A percentile compares a stretch with the other conserved stretches of the same genome.
phyloP scores from a whole-genome alignment of 257 asterid genomes.

The Anisodus acutangulus region DNA sequence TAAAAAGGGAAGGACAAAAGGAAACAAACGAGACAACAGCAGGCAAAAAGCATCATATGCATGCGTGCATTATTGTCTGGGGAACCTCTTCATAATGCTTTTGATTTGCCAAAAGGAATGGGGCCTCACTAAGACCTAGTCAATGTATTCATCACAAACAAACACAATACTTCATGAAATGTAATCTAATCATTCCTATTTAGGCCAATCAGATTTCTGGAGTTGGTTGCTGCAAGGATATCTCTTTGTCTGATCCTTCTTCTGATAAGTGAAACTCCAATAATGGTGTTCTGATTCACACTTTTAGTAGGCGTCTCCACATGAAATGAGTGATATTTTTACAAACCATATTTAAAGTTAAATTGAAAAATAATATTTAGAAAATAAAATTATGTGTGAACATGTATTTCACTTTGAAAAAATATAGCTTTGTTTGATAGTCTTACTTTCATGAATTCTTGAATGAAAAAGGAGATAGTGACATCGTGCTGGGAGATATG shows the following conservation, averaged over 20 bases:
- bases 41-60: constrained; percentile 14
- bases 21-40: not conserved
- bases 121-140: not conserved
- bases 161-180: not conserved
- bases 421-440: too few species aligned
- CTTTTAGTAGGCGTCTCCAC: too few species aligned
- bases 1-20: not conserved
- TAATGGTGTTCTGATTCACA: not conserved
- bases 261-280: constrained; percentile 3
- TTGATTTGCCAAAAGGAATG: constrained; percentile 11
- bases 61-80: constrained; percentile 4
- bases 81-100: constrained; percentile 14
- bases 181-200: not conserved
- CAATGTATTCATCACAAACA: constrained; percentile 1
- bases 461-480: too few species aligned
- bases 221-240: not conserved
- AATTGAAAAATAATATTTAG: too few species aligned
- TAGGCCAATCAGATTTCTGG: not conserved
- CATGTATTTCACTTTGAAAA: too few species aligned
- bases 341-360: too few species aligned
- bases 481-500: too few species aligned
- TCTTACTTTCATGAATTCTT: too few species aligned
- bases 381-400: too few species aligned
- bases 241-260: constrained; percentile 19
- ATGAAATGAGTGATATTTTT: too few species aligned